phyloP scores from a whole-genome alignment of 75 land plant species.

The Pinus albicaulis region DNA sequence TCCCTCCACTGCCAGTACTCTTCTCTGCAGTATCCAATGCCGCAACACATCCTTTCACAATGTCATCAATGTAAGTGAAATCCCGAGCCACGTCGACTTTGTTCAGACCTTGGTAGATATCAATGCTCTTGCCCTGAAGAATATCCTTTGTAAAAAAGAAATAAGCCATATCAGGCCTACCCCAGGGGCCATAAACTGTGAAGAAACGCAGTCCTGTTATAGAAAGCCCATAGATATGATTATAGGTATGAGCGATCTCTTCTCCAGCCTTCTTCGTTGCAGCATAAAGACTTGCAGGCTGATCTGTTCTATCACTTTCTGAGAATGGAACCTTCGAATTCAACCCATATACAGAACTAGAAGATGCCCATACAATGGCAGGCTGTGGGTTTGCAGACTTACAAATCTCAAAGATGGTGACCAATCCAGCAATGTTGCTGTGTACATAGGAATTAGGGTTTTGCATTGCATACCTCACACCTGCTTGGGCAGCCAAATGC shows the following conservation, averaged over 20 bases:
- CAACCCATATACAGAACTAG: conserved; percentile 68
- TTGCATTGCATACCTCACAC: conserved; percentile 70
- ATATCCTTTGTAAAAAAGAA: conserved; percentile 66
- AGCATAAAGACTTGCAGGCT: conserved; percentile 80
- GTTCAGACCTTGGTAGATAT: conserved; percentile 45
- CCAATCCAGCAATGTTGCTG: conserved; percentile 69
- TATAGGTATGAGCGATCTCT: conserved; percentile 36
- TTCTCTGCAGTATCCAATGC: conserved; percentile 63
- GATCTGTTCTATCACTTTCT: conserved; percentile 67
- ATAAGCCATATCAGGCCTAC: conserved; percentile 74
- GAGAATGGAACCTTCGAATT: conserved; percentile 74
- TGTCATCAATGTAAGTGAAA: conserved; percentile 67
- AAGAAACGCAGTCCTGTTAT: conserved; percentile 65
- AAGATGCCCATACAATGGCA: conserved; percentile 77
- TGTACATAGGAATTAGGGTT: conserved; percentile 73
- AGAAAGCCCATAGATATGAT: conserved; percentile 46
- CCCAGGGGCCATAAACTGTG: conserved; percentile 74
- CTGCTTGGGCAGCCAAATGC: conserved; percentile 76
- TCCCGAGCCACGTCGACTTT: conserved; percentile 67
- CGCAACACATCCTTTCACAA: conserved; percentile 60
- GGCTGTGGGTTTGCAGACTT: conserved; percentile 70
- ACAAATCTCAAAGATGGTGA: conserved; percentile 57
- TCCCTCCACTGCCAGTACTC: conserved; percentile 69
- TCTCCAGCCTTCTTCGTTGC: conserved; percentile 64
- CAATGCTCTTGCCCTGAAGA: conserved; percentile 47